A percentile compares a stretch with the other conserved stretches of the same genome.
phyloP scores from a whole-genome alignment of 139 green algal species.

The Diplosphaera chodatii region DNA sequence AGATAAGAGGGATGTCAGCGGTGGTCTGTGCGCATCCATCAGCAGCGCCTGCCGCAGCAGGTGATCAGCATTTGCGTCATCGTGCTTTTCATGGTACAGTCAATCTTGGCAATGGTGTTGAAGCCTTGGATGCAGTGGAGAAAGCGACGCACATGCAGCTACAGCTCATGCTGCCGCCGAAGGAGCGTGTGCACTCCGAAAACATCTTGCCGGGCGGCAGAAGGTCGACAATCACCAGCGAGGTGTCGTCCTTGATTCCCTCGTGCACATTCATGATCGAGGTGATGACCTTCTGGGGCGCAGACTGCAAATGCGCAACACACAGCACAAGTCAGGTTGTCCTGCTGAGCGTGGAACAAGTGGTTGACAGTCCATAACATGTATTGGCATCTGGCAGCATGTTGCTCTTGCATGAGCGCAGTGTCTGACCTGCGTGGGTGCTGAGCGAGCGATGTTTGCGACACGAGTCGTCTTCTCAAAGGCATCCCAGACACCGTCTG shows the following conservation, averaged over 20 bases:
- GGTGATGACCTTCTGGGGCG: conserved; percentile 23
- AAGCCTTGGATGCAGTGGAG: too few species aligned
- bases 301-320: conserved; percentile 16
- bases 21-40: too few species aligned
- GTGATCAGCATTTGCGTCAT: too few species aligned
- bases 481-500: conserved; percentile 87
- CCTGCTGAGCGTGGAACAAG: neutral
- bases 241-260: conserved; percentile 73
- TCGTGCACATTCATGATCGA: conserved; percentile 22
- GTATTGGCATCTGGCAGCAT: too few species aligned
- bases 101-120: too few species aligned
- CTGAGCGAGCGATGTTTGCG: conserved; percentile 16
- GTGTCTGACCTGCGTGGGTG: neutral
- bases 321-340: neutral
- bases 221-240: conserved; percentile 75
- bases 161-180: neutral
- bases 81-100: too few species aligned
- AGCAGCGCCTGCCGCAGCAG: too few species aligned
- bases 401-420: too few species aligned
- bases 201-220: conserved; percentile 42
- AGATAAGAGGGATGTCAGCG: neutral
- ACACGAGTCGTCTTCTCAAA: conserved; percentile 48
- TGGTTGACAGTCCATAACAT: too few species aligned
- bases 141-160: neutral
- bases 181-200: conserved; percentile 21